Evolutionary conservation across 306 rosid species (phyloP).

Genomic region (Cucumis melo): DNA sequence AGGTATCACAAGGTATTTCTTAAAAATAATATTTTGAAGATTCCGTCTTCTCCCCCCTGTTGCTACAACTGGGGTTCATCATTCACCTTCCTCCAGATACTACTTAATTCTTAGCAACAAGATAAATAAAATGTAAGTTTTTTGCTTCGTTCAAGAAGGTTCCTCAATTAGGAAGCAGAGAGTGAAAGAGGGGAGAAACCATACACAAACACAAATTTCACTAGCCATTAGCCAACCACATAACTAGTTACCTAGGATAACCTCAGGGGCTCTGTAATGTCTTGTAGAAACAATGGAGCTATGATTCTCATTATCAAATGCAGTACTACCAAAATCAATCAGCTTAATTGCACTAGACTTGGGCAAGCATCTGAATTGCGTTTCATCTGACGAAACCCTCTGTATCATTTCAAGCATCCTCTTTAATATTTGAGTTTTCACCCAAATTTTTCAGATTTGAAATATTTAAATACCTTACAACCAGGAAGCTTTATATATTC

Average conservation of each 20-base stretch:
- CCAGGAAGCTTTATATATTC: slow-evolving; percentile 81
- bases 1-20: not conserved
- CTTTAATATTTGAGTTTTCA: slow-evolving; percentile 19
- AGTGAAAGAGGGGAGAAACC: slow-evolving; percentile 2
- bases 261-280: slow-evolving; percentile 98
- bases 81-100: not conserved
- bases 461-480: slow-evolving; percentile 55
- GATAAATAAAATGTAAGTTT: not conserved
- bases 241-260: slow-evolving; percentile 71
- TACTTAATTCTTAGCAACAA: not conserved
- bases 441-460: slow-evolving; percentile 19
- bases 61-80: not conserved
- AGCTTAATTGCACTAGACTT: slow-evolving; percentile 99
- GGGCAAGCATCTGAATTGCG: slow-evolving; percentile 85
- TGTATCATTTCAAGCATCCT: slow-evolving; percentile 59
- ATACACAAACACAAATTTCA: slow-evolving; percentile 12
- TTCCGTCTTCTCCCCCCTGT: not conserved
- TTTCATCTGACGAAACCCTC: slow-evolving; percentile 71
- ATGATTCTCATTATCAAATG: slow-evolving; percentile 73
- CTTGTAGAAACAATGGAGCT: slow-evolving; percentile 94
- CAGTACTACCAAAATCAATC: slow-evolving; percentile 99
- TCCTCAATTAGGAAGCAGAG: not conserved
- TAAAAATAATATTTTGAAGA: not conserved
- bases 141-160: not conserved
- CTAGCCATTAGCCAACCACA: slow-evolving; percentile 33